Conservation (phyloP, 2,329 filamentous ascomycete genomes). For the Fusarium stilboides region DNA sequence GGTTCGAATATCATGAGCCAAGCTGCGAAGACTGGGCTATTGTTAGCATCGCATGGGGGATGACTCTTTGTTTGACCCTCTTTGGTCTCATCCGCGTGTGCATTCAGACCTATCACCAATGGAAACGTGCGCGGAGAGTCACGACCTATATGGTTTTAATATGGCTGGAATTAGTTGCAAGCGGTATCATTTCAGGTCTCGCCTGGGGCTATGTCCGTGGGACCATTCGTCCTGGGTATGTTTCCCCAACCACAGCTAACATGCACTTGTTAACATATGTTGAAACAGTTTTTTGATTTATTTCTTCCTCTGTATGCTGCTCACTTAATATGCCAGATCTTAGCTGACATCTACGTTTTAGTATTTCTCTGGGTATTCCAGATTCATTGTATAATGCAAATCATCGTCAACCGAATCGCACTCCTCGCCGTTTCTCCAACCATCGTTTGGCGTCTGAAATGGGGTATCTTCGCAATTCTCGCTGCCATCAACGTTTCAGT, state of each 20-base stretch:
- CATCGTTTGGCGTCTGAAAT: conserved; percentile 59
- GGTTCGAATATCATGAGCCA: conserved; percentile 43
- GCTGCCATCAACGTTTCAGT: conserved; percentile 64
- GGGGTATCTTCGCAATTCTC: conserved; percentile 59
- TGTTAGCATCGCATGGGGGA: conserved; percentile 57
- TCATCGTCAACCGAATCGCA: conserved; percentile 66
- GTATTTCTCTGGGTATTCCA: conserved; percentile 56
- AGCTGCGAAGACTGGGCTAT: conserved; percentile 52
- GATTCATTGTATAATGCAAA: conserved; percentile 62
- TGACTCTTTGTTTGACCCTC: conserved; percentile 56
- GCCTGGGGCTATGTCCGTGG: conserved; percentile 56
- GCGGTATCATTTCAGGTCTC: conserved; percentile 53
- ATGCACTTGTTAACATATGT: conserved; percentile 12
- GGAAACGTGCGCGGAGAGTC: conserved; percentile 52
- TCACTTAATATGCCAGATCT: neutral
- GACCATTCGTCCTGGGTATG: conserved; percentile 50
- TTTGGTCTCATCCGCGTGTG: conserved; percentile 54
- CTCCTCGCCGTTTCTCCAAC: conserved; percentile 60
- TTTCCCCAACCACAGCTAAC: neutral
- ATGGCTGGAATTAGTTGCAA: conserved; percentile 58
- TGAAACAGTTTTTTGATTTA: conserved; percentile 51
- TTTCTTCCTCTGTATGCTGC: conserved; percentile 41
- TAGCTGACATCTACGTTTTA: conserved; percentile 41
- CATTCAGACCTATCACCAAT: conserved; percentile 55
- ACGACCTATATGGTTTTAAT: conserved; percentile 59